Evolutionary conservation across 768 basidiomycete species (phyloP), one percentile per base, ranked within the genome.

Genomic region (Mycena epipterygia): DNA sequence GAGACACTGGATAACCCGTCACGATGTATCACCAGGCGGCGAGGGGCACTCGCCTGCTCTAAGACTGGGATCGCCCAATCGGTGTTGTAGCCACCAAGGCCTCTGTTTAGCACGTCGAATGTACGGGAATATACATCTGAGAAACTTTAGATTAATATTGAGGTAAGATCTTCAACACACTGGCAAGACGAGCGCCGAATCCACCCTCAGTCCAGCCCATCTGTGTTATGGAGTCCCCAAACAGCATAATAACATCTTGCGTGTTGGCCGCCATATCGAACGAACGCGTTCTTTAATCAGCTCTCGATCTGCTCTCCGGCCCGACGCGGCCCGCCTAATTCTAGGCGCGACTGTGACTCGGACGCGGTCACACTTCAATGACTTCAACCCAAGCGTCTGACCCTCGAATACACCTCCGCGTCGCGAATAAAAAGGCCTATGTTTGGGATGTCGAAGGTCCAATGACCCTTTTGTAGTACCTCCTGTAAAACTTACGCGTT

Each of bases 391-490:
- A 32, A 17, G 68, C 75, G 53, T 65, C 68, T 65, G 71, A 70
- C 35, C 69, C 73, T 56, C 79, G 79, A 42, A 89, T 96, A 73
- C 84, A 84, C 27, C 83, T 97, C 9, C 89, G 91, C 63, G 85
- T 97, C 32, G 89, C 94, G 16, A 93, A 96, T 75, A 87, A 92
- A 62, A 91, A 87, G 67, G 95, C 91, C 0, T 95, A 92, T 73
- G 88, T 97, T n/a, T 98, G 96, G 95, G 90, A 95, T 77, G 88
- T 94, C 51, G 89, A 95, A 75, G 93, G 95, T 94, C 73, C 61
- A 73, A 7, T 48, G 30, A 35, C 48, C 41, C 27, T 62, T 61
- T 55, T 42, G 4, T 14, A 48, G 41, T 62, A n/a, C n/a, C 64
- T 56, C 41, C 51, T 25, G 1, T 8, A 19, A 5, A 19, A 42